Evolutionary conservation across 108 stramenopile genomes (phyloP).

Genomic region (Thalassiosira profunda): DNA sequence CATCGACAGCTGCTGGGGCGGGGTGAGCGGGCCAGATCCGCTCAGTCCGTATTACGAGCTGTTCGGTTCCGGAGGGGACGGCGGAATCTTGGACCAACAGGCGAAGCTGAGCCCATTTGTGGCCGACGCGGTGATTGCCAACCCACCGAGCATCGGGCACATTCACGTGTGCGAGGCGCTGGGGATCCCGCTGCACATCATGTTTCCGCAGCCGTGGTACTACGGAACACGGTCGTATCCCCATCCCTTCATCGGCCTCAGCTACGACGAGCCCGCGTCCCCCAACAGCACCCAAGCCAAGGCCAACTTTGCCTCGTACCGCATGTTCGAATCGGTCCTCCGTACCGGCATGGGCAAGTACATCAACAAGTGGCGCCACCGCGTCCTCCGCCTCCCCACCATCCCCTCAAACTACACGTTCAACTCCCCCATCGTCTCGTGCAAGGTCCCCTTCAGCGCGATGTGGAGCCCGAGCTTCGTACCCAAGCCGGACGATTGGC

Average conservation of each 20-base stretch:
- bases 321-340: constrained; percentile 51
- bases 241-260: constrained; percentile 74
- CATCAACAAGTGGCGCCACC: constrained; percentile 56
- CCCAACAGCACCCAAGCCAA: neutral
- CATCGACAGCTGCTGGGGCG: constrained; percentile 66
- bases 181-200: constrained; percentile 83
- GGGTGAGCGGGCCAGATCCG: constrained; percentile 67
- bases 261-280: constrained; percentile 33
- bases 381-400: constrained; percentile 39
- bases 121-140: constrained; percentile 86
- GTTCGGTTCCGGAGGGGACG: too few relatives aligned
- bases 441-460: constrained; percentile 72
- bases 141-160: constrained; percentile 83
- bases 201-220: constrained; percentile 92
- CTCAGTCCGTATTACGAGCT: constrained; percentile 9
- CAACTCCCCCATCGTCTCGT: constrained; percentile 30
- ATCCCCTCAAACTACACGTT: constrained; percentile 31
- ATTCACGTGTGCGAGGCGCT: constrained; percentile 88
- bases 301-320: constrained; percentile 43
- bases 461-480: constrained; percentile 88
- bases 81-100: neutral
- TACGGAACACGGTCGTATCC: constrained; percentile 73
- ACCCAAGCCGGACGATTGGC: constrained; percentile 90
- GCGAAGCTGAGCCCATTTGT: constrained; percentile 48
- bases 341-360: constrained; percentile 19